Conservation (phyloP, 495 filamentous ascomycete species). For the Aspergillus avenaceus region DNA sequence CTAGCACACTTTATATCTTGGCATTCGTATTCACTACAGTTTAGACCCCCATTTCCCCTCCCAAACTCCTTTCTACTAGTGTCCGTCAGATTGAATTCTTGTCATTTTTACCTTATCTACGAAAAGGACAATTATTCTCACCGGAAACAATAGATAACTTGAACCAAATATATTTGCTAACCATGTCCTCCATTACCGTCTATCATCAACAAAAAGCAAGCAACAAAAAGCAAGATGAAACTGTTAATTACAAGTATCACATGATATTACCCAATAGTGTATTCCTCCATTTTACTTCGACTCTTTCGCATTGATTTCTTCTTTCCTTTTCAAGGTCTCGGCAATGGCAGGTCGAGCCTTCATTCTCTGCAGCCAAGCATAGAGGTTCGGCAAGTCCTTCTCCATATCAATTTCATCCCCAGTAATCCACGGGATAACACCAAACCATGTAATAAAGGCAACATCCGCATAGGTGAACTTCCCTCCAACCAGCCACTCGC, state of each 20-base stretch:
- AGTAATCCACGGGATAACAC: slow-evolving; percentile 10
- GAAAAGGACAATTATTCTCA: too few species aligned
- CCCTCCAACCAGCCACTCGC: slow-evolving; percentile 57
- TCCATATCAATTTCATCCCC: slow-evolving; percentile 25
- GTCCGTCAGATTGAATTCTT: too few species aligned
- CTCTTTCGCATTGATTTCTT: slow-evolving; percentile 12
- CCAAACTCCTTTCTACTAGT: too few species aligned
- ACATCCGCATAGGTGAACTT: slow-evolving; percentile 57
- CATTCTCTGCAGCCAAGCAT: slow-evolving; percentile 42
- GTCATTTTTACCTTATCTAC: too few species aligned
- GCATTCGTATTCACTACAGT: not conserved
- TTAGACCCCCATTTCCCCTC: not conserved
- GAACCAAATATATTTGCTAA: too few species aligned
- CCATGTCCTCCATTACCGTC: too few species aligned
- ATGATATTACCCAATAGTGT: too few species aligned
- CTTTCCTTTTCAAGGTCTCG: slow-evolving; percentile 34
- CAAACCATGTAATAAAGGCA: slow-evolving; percentile 54
- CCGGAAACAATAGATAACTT: too few species aligned
- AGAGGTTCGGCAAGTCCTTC: slow-evolving; percentile 36
- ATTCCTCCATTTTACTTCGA: not conserved
- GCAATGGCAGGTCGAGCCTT: slow-evolving; percentile 34
- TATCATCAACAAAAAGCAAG: too few species aligned
- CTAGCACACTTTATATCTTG: not conserved
- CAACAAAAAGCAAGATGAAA: too few species aligned
- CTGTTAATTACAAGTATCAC: too few species aligned